Evolutionary conservation across 176 grass and related monocot species (phyloP), one percentile per base, ranked within the genome.

Genomic region (Aegilops tauschii): DNA sequence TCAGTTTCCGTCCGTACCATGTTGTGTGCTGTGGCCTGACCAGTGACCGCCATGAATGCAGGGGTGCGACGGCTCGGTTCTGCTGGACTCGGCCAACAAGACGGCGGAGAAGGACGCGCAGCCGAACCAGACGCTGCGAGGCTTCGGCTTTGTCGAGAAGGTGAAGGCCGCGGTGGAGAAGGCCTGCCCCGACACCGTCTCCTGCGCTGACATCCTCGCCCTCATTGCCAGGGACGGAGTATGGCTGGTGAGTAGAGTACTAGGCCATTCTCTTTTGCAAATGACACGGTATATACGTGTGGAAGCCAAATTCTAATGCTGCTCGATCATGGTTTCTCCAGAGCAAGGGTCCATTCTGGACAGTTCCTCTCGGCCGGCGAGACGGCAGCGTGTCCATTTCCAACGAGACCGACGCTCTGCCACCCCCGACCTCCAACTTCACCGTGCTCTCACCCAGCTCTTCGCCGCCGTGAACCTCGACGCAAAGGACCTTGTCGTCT

Each of bases 11-110:
- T 6, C 34, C 34, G 32, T 35, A 6, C 34, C 5, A 1, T 5
- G 34, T 6, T 35, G 34, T 6, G 34, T 5, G 34, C 31, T 34
- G 32, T 34, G 32, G 32, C 32, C 32, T 34, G 32, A 34, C 32
- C 32, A 34, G 32, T 34, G 32, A 34, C 32, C 32, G 32, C 32
- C 32, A 34, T 34, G 32, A 34, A 34, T 12, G 42, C 82, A 98
- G 95, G 95, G 93, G 1, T 98, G 95, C 68, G 95, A 98, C 52
- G 95, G 87, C 13, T 98, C 95, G 7, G 93, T 98, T 6, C 89
- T 98, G 13, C 69, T 98, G 6, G 80, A 93, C 70, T 87, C 95
- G 0, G 65, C 69, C 5, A 77, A 86, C 50, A 87, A 65, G 52
- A 83, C 50, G 35, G 89, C 93, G 12, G 95, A 98, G 93, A 98